phyloP scores from a whole-genome alignment of 805 yeast genomes.

The Zygotorulaspora sp. region DNA sequence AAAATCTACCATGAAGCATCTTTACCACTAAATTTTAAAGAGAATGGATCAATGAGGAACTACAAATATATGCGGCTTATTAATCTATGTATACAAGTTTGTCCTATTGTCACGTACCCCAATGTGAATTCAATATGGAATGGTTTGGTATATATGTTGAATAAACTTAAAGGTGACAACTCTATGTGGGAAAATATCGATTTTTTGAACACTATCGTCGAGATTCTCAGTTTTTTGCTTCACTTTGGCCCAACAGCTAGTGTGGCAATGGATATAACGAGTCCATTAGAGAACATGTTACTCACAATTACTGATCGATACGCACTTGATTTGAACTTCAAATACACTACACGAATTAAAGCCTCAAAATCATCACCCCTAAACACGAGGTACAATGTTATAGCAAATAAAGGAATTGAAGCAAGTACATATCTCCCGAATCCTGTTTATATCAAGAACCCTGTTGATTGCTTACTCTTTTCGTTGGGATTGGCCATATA shows the following conservation, averaged over 20 bases:
- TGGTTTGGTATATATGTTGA: slow-evolving; percentile 11
- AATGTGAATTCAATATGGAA: slow-evolving; percentile 7
- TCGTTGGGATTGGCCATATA: slow-evolving; percentile 20
- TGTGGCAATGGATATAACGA: slow-evolving; percentile 1
- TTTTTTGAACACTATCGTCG: slow-evolving; percentile 12
- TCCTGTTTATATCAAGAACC: slow-evolving; percentile 20
- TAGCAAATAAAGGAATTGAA: slow-evolving; percentile 18
- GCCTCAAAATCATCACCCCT: slow-evolving; percentile 6
- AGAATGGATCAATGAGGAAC: slow-evolving; percentile 12
- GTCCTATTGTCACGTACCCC: slow-evolving; percentile 13
- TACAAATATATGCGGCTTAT: slow-evolving; percentile 21
- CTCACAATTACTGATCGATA: slow-evolving; percentile 17
- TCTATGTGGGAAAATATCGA: slow-evolving; percentile 3
- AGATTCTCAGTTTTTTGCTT: slow-evolving; percentile 16
- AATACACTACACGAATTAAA: slow-evolving; percentile 17
- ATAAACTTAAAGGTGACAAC: background rate
- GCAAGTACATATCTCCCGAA: slow-evolving; percentile 19
- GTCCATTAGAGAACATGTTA: slow-evolving; percentile 15
- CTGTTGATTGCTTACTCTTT: slow-evolving; percentile 18
- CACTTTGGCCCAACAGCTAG: slow-evolving; percentile 4
- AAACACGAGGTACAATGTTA: slow-evolving; percentile 15
- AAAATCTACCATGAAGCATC: slow-evolving; percentile 10
- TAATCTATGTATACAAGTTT: slow-evolving; percentile 19
- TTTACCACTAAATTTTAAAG: slow-evolving; percentile 11
- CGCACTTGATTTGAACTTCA: slow-evolving; percentile 18